Conservation (phyloP, 805 yeast genomes). For the Nakazawaea ernobii region DNA sequence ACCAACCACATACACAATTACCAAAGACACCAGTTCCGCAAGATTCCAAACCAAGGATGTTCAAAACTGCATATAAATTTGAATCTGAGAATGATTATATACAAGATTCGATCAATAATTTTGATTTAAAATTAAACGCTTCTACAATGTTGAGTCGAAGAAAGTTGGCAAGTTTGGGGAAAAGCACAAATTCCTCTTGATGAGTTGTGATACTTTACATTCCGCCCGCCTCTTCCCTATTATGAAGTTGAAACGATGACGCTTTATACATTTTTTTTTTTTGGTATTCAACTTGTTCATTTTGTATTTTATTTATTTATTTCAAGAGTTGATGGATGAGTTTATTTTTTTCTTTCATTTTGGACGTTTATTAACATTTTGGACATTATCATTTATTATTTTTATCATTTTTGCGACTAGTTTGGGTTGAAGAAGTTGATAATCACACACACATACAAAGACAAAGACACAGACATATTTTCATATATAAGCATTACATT, state of each 20-base stretch:
- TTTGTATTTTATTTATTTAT: background rate
- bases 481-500: background rate
- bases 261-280: too few relatives aligned
- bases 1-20: constrained; percentile 20
- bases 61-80: background rate
- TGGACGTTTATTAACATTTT: background rate
- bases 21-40: constrained; percentile 8
- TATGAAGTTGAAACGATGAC: too few relatives aligned
- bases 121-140: constrained; percentile 55
- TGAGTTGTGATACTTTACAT: too few relatives aligned
- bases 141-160: constrained; percentile 60
- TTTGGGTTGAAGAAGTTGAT: too few relatives aligned
- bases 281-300: background rate
- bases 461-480: background rate
- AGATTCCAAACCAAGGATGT: background rate
- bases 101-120: constrained; percentile 17
- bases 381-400: background rate
- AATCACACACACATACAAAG: too few relatives aligned
- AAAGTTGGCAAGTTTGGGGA: constrained; percentile 21
- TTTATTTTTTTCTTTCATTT: background rate
- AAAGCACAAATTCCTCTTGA: constrained; percentile 13
- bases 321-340: background rate
- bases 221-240: too few relatives aligned
- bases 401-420: background rate
- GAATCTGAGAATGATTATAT: background rate